Conservation (phyloP, 179 eudicot genomes). For the Corrigiola litoralis region DNA sequence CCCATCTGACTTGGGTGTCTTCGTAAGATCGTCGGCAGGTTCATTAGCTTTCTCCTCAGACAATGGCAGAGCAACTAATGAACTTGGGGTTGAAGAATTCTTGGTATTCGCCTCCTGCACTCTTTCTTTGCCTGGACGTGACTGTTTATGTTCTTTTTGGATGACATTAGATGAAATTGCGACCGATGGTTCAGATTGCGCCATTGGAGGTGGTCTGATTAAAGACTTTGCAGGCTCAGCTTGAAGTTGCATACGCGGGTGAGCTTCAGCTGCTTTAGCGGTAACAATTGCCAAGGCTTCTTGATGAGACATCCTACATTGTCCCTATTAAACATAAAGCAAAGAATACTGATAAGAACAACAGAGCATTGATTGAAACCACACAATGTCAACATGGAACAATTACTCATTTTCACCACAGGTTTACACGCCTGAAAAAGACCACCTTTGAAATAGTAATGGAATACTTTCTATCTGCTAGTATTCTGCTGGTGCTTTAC, state of each 20-base stretch:
- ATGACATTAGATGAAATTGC: constrained; percentile 11
- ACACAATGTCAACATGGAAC: background rate
- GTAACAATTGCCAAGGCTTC: constrained; percentile 40
- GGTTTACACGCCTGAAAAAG: background rate
- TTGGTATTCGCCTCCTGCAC: constrained; percentile 14
- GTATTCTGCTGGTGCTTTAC: too few relatives aligned
- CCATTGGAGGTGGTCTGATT: constrained; percentile 26
- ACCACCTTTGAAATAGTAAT: background rate
- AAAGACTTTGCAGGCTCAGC: constrained; percentile 25
- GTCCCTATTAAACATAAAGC: constrained; percentile 33
- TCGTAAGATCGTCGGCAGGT: constrained; percentile 23
- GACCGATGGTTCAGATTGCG: constrained; percentile 28
- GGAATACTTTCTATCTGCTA: too few relatives aligned
- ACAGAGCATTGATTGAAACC: background rate
- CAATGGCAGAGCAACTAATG: background rate
- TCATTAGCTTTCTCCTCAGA: constrained; percentile 12
- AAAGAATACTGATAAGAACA: background rate
- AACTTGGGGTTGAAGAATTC: background rate
- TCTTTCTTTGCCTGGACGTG: constrained; percentile 10
- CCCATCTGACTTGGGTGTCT: constrained; percentile 50
- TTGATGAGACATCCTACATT: constrained; percentile 38
- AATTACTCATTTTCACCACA: too few relatives aligned
- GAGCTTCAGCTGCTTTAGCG: constrained; percentile 42
- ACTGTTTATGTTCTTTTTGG: constrained; percentile 18
- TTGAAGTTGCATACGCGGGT: constrained; percentile 21